Evolutionary conservation across 305 asterid species (phyloP), one percentile per base, ranked within the genome.

Genomic region (Andrographis paniculata): DNA sequence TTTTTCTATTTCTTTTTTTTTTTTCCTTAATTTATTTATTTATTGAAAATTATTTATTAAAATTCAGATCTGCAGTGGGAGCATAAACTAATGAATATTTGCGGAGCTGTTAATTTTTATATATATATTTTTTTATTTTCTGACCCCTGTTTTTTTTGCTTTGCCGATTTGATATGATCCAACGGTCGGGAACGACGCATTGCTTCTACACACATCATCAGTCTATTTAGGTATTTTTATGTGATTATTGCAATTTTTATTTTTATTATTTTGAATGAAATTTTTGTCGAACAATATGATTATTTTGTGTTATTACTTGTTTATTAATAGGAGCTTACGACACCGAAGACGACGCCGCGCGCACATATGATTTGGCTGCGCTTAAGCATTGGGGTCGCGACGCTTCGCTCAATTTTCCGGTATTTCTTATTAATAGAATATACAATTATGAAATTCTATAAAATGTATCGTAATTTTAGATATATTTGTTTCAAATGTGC

Each of bases 281-380:
- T 6, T 4, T 33, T 33, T 6, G 12, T 33, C 4, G 4, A 33
- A 33, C 12, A 6, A 5, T 6, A 11, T 33, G n/a, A 11, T 2
- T 5, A 46, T 1, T 17, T 42, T 20, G 9, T 40, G 30, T 6
- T 17, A 41, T 31, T n/a, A 35, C 14, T 17, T 15, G 6, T 1
- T 18, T 42, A 51, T 65, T 45, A 6, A 6, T 54, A 85, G 98
- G 98, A 38, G 98, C 98, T 42, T 85, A 82, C 59, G 98, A 89
- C 52, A 69, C 63, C 20, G 95, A 89, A 53, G 95, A 74, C 17
- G 91, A 85, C 50, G 98, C 98, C 0, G 98, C 88, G 12, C 70
- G 79, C 7, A 80, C 98, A 10, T 89, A 89, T 50, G 98, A 89
- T 71, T 81, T 89, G 38, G 97, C 97, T 28, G 95, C 97, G 35